These are phyloP conservation scores for Trapa incisa DNA, from an alignment of 345 rosid species.

Conservation along the genomic window DNA sequence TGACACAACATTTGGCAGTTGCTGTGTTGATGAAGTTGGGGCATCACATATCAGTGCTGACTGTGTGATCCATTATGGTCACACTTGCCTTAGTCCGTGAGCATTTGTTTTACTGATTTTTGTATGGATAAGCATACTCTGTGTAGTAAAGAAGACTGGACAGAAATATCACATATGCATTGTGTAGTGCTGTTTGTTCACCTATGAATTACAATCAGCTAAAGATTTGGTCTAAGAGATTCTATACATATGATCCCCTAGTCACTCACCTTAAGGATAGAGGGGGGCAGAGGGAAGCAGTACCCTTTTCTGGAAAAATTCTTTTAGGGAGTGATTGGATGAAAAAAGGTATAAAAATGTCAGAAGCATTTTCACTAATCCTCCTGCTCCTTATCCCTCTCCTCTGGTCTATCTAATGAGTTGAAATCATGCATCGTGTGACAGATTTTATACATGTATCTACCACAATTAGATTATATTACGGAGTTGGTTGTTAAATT, in stretches of 20 bases:
- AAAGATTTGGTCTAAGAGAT: background rate
- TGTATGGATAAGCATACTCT: background rate
- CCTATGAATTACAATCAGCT: background rate
- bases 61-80: slow-evolving; percentile 87
- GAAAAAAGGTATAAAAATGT: no score
- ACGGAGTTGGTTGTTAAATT: background rate
- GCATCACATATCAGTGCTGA: slow-evolving; percentile 63
- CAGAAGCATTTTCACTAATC: background rate
- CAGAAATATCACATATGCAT: background rate
- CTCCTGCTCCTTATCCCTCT: background rate
- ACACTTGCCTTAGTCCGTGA: slow-evolving; percentile 91
- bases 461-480: background rate
- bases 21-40: slow-evolving; percentile 88
- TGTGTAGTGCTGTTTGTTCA: background rate
- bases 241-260: no score
- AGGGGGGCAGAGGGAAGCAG: no score
- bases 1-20: slow-evolving; percentile 80
- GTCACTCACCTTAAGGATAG: no score
- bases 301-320: no score
- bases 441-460: background rate
- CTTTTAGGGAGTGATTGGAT: no score
- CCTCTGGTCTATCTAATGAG: background rate
- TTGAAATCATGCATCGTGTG: background rate
- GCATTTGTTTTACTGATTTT: slow-evolving; percentile 7
- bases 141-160: background rate